These are phyloP conservation scores for Aureobasidium lini DNA, from an alignment of 2,329 filamentous ascomycete species.

Conservation along the genomic window DNA sequence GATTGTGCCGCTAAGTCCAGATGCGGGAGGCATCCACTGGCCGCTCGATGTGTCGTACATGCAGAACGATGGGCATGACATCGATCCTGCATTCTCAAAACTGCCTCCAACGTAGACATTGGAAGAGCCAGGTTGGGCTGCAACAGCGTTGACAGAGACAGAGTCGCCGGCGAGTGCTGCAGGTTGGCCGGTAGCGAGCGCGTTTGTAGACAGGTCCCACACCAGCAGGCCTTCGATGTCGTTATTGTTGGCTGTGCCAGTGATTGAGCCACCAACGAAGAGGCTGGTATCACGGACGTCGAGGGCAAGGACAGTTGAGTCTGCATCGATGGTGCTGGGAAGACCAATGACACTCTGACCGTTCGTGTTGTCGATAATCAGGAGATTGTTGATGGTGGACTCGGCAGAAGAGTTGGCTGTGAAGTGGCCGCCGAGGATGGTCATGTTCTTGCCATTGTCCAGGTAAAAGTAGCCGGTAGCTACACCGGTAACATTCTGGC, in stretches of 20 bases:
- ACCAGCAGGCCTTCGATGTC: conserved; percentile 66
- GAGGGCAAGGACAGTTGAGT: conserved; percentile 69
- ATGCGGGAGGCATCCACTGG: conserved; percentile 76
- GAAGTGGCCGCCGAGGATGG: conserved; percentile 84
- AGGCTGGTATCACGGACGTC: conserved; percentile 60
- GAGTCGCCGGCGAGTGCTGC: conserved; percentile 63
- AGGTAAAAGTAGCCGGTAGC: conserved; percentile 72
- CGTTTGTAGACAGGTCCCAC: conserved; percentile 63
- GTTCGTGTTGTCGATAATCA: conserved; percentile 72
- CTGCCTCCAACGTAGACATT: conserved; percentile 81
- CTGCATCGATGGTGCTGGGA: conserved; percentile 54
- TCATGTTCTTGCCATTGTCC: conserved; percentile 64
- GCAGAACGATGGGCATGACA: conserved; percentile 78
- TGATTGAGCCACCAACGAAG: conserved; percentile 75
- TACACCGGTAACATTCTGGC: conserved; percentile 56
- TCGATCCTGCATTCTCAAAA: conserved; percentile 74
- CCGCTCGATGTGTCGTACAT: conserved; percentile 61
- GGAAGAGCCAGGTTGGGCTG: conserved; percentile 58
- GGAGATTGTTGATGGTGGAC: conserved; percentile 67
- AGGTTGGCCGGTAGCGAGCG: conserved; percentile 61
- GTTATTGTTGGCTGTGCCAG: conserved; percentile 58
- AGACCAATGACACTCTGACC: conserved; percentile 62
- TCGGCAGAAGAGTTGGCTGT: conserved; percentile 61
- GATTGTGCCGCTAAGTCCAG: conserved; percentile 62
- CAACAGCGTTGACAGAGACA: conserved; percentile 69